phyloP scores from a whole-genome alignment of 192 early-diverging fungal species.

The Podila verticillata region DNA sequence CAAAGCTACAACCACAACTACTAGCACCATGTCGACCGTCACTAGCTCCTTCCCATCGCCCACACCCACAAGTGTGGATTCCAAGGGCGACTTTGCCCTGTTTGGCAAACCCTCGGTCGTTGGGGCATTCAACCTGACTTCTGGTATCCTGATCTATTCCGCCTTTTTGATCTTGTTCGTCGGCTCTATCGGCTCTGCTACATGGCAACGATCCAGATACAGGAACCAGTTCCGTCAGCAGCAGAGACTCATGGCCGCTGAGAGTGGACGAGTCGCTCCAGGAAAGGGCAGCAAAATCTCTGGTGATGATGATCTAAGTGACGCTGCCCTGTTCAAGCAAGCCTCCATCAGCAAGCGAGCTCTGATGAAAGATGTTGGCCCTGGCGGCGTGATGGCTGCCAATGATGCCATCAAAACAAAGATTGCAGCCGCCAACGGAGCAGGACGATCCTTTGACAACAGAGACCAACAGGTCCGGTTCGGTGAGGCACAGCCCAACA shows the following conservation, averaged over 20 bases:
- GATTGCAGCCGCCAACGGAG: constrained; percentile 39
- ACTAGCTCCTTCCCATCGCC: not conserved
- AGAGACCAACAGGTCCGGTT: constrained; percentile 31
- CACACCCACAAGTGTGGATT: constrained; percentile 3
- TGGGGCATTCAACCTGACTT: constrained; percentile 33
- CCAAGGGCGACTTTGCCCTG: constrained; percentile 34
- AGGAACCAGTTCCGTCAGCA: constrained; percentile 38
- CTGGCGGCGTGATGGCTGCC: constrained; percentile 12
- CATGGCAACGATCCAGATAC: constrained; percentile 35
- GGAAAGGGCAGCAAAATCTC: constrained; percentile 10
- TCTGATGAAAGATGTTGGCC: constrained; percentile 41
- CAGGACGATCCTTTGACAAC: constrained; percentile 40
- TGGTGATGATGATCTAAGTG: constrained; percentile 19
- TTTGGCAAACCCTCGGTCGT: constrained; percentile 38
- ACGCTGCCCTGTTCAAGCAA: constrained; percentile 43
- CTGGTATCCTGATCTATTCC: constrained; percentile 37
- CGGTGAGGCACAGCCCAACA: constrained; percentile 11
- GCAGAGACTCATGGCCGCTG: constrained; percentile 14
- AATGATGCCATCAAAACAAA: constrained; percentile 21
- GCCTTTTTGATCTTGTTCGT: constrained; percentile 32
- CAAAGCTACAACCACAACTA: constrained; percentile 8
- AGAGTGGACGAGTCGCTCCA: constrained; percentile 14
- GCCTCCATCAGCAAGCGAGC: constrained; percentile 48
- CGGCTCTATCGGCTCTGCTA: constrained; percentile 22
- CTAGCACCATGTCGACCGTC: not conserved